Conservation (phyloP, 768 basidiomycete species). For the Podaxis mareebaensis region DNA sequence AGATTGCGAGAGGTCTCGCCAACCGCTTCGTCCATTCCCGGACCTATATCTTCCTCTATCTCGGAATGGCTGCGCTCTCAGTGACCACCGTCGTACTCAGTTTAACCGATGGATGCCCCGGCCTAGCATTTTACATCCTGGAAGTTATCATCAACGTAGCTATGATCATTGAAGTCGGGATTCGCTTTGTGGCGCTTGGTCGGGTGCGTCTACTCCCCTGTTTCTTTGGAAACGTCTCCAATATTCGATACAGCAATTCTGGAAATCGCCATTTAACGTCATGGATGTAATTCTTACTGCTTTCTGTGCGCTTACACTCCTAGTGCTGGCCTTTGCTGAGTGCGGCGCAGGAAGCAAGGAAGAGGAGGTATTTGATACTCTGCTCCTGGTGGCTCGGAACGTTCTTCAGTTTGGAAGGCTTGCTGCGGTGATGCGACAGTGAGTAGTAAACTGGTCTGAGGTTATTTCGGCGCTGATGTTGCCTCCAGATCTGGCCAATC, state of each 20-base stretch:
- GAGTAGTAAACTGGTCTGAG: slow-evolving; percentile 31
- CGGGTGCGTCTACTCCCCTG: slow-evolving; percentile 53
- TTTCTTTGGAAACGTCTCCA: slow-evolving; percentile 1
- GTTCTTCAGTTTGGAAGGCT: slow-evolving; percentile 90
- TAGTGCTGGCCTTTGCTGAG: slow-evolving; percentile 86
- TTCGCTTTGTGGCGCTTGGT: slow-evolving; percentile 92
- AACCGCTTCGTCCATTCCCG: slow-evolving; percentile 90
- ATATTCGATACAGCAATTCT: slow-evolving; percentile 74
- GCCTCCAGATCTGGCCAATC: slow-evolving; percentile 76
- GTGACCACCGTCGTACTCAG: slow-evolving; percentile 85
- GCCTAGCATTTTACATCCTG: slow-evolving; percentile 83
- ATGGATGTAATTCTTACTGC: slow-evolving; percentile 85
- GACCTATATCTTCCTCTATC: slow-evolving; percentile 85
- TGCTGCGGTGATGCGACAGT: slow-evolving; percentile 94
- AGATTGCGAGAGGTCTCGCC: slow-evolving; percentile 83
- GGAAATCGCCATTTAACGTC: slow-evolving; percentile 91
- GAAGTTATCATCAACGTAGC: slow-evolving; percentile 86
- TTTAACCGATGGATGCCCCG: slow-evolving; percentile 82
- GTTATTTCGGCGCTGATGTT: slow-evolving; percentile 18
- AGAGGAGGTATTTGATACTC: slow-evolving; percentile 92
- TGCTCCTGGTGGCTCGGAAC: slow-evolving; percentile 90
- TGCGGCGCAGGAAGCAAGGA: slow-evolving; percentile 84
- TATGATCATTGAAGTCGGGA: slow-evolving; percentile 93
- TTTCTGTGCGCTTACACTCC: slow-evolving; percentile 87
- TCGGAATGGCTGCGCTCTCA: slow-evolving; percentile 85